A percentile compares a stretch with the other conserved stretches of the same genome.
Conservation (phyloP, 2,329 filamentous ascomycete species). For the Ophiobolus disseminans region DNA sequence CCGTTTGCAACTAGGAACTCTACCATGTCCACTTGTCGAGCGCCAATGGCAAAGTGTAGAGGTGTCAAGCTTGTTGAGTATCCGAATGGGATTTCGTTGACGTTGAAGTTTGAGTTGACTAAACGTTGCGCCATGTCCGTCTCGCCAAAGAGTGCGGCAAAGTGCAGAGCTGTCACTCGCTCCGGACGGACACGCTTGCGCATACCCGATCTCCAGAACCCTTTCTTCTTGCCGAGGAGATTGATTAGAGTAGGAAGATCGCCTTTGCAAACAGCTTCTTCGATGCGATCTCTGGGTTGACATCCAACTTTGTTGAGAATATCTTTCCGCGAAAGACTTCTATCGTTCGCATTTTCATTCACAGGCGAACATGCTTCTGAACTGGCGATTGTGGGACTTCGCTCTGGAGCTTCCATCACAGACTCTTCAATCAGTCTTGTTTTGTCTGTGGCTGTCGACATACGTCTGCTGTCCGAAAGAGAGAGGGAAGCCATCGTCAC, state of each 20-base stretch:
- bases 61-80: slow-evolving; percentile 27
- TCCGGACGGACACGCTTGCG: slow-evolving; percentile 26
- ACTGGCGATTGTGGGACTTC: too few relatives aligned
- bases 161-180: slow-evolving; percentile 33
- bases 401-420: too few relatives aligned
- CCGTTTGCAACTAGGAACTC: slow-evolving; percentile 24
- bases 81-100: slow-evolving; percentile 34
- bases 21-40: slow-evolving; percentile 32
- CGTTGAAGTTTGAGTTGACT: slow-evolving; percentile 19
- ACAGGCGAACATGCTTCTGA: neutral
- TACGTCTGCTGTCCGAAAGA: neutral
- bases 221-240: slow-evolving; percentile 26
- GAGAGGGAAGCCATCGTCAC: neutral
- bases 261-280: slow-evolving; percentile 29
- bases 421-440: too few relatives aligned
- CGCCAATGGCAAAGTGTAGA: slow-evolving; percentile 31
- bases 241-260: slow-evolving; percentile 15
- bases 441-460: neutral
- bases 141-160: slow-evolving; percentile 34
- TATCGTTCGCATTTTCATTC: neutral
- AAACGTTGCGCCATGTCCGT: slow-evolving; percentile 30
- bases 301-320: slow-evolving; percentile 30
- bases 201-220: slow-evolving; percentile 28
- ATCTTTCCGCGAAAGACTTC: slow-evolving; percentile 19
- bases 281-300: slow-evolving; percentile 27